Evolutionary conservation across 768 basidiomycete genomes (phyloP).

Genomic region (Dacryopinax spathularia): DNA sequence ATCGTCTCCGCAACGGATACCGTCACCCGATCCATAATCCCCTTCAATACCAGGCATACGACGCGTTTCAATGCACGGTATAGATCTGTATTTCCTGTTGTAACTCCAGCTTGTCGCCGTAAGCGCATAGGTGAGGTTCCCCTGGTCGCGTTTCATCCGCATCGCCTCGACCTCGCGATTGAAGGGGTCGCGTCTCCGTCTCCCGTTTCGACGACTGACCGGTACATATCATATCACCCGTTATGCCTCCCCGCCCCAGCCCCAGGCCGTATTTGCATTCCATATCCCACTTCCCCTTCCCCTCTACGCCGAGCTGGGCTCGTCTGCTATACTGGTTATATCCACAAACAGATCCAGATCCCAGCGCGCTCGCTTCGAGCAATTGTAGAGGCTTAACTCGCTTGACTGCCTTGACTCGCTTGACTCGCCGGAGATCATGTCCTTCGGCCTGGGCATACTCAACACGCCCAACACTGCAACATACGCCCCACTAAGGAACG

Average conservation of each 20-base stretch:
- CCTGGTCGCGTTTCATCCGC: not conserved
- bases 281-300: not conserved
- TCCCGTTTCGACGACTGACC: constrained; percentile 2
- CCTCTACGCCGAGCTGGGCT: constrained; percentile 1
- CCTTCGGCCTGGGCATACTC: constrained; percentile 2
- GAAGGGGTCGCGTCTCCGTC: not conserved
- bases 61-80: no score
- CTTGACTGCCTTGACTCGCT: no score
- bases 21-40: no score
- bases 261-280: not conserved
- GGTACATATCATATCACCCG: constrained; percentile 1
- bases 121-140: no score
- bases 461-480: not conserved
- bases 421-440: not conserved
- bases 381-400: no score
- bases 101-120: no score
- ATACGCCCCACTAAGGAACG: not conserved
- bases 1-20: no score
- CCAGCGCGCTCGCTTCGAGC: not conserved
- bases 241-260: no score
- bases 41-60: no score
- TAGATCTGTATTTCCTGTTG: no score
- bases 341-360: not conserved
- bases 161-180: no score
- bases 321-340: constrained; percentile 3